phyloP scores from a whole-genome alignment of 352 stramenopile species.

The Phytophthora sansomeana region DNA sequence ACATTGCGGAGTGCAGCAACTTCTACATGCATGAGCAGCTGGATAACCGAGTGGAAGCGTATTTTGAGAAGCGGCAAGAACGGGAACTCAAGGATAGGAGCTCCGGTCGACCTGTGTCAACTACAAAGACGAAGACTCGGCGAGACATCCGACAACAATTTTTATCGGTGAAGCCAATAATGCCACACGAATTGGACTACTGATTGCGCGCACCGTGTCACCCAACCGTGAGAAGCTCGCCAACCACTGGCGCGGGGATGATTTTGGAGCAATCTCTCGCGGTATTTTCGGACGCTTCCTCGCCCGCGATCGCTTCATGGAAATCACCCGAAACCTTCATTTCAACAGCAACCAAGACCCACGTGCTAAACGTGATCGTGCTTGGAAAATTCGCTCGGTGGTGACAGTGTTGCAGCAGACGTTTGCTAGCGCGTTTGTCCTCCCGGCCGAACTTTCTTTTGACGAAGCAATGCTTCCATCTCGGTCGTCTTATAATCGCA shows the following conservation, averaged over 20 bases:
- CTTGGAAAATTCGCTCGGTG: slow-evolving; percentile 12
- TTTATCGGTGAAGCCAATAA: slow-evolving; percentile 1
- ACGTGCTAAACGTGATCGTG: not conserved
- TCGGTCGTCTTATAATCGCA: slow-evolving; percentile 8
- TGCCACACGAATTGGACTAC: slow-evolving; percentile 1
- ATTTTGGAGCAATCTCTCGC: slow-evolving; percentile 14
- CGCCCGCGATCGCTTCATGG: slow-evolving; percentile 12
- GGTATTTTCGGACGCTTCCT: slow-evolving; percentile 19
- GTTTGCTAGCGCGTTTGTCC: not conserved
- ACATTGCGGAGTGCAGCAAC: slow-evolving; percentile 23
- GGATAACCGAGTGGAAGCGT: slow-evolving; percentile 6
- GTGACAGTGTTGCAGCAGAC: slow-evolving; percentile 5
- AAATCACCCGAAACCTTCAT: slow-evolving; percentile 8
- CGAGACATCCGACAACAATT: slow-evolving; percentile 15
- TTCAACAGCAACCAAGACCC: slow-evolving; percentile 24
- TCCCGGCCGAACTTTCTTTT: slow-evolving; percentile 1
- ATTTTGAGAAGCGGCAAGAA: not conserved
- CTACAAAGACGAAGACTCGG: not conserved
- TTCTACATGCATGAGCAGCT: slow-evolving; percentile 23
- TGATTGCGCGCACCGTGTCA: slow-evolving; percentile 1
- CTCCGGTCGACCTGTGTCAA: too few relatives aligned
- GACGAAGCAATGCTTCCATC: slow-evolving; percentile 22
- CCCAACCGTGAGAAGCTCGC: slow-evolving; percentile 10
- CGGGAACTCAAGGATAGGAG: not conserved
- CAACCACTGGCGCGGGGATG: too few relatives aligned